Evolutionary conservation across 2,329 filamentous ascomycete species (phyloP), one percentile per base, ranked within the genome.

Genomic region (Sordariomycetes sp.): DNA sequence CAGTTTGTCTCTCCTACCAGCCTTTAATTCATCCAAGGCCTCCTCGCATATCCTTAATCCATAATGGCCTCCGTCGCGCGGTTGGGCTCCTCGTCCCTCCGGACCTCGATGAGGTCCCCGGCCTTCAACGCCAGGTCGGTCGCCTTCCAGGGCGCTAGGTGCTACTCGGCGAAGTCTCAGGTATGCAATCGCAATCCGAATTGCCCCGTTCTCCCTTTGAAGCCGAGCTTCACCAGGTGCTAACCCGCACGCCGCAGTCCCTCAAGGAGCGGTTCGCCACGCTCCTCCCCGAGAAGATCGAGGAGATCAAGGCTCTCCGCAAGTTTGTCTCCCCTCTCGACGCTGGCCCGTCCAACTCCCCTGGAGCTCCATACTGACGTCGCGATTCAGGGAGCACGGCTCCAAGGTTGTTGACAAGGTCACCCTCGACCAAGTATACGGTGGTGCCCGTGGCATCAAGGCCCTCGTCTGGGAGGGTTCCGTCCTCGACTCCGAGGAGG

Each of bases 391-490:
- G 79, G 93, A 96, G 72, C 85, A 95, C 75, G 94, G 94, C 74
- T 89, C 82, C 82, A 97, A 93, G 81, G 90, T 97, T 70, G 74
- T 99, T 67, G 93, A 94, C 75, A 90, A 97, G 84, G 90, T 99
- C 74, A 99, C 94, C 62, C 89, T 99, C 65, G 94, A 97, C 82
- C 94, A 99, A 81, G 94, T 96, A 73, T 99, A 97, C 76, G 94
- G 94, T 74, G 94, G 94, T 86, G 94, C 94, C 71, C 93, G 94
- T 81, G 93, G 94, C 71, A 96, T 99, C 80, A 99, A 97, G 86
- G 88, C 87, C 67, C 87, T 99, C 62, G 94, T 99, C 69, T 99
- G 94, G 94, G 94, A 99, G 80, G 88, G 93, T 69, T 99, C 94
- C 70, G 94, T 99, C 68, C 88, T 99, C 70, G 94, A 99, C 78